phyloP scores from a whole-genome alignment of 345 rosid genomes.

The Eucalyptus urophylla region DNA sequence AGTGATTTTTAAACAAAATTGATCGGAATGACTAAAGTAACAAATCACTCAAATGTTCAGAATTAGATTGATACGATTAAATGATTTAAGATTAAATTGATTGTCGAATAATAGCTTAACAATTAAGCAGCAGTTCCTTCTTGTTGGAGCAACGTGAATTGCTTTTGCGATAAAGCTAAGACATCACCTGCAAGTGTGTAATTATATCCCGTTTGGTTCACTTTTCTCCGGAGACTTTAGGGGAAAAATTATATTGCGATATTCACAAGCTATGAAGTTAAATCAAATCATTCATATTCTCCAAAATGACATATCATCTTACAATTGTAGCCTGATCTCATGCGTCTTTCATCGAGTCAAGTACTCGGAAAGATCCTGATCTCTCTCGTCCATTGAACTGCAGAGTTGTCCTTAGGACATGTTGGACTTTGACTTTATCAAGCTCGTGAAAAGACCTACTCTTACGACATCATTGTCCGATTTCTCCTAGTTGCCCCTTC shows the following conservation, averaged over 20 bases:
- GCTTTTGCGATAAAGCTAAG: background rate
- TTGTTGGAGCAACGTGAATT: background rate
- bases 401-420: background rate
- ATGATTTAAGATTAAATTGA: too few species aligned
- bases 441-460: background rate
- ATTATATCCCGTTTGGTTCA: background rate
- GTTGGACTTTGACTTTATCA: background rate
- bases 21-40: rapidly evolving
- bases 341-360: background rate
- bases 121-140: rapidly evolving
- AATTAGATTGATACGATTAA: rapidly evolving
- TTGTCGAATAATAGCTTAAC: rapidly evolving
- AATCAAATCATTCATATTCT: background rate
- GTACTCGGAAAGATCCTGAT: background rate
- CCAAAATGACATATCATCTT: background rate
- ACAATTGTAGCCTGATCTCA: background rate
- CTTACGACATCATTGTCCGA: background rate
- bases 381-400: background rate
- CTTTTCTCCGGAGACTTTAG: too few species aligned
- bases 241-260: background rate
- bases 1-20: rapidly evolving
- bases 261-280: background rate
- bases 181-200: background rate
- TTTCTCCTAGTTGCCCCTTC: background rate
- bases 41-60: rapidly evolving